Base-by-base conservation (phyloP, 2,329 filamentous ascomycete species). In the Colletotrichum chlorophyti region DNA sequence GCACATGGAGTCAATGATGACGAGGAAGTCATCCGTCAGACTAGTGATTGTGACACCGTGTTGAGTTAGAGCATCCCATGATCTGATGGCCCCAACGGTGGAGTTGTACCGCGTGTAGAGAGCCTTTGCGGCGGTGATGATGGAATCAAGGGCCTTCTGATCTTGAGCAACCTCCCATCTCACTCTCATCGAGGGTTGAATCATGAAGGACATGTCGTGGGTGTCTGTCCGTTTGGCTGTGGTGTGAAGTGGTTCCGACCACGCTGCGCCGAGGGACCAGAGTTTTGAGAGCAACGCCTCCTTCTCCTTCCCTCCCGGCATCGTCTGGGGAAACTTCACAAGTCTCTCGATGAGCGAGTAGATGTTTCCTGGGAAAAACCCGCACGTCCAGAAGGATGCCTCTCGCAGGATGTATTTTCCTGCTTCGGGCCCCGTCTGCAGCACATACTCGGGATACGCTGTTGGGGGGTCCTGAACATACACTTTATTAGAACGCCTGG, bases 151-250 rank as follows among this genome's bases (percentile, higher is more conserved):
- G 23, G 76, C 77, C 19, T 69, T 53, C 3, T 60, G 42, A 37
- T 79, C 74, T 0, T 72, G 70, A 0, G 74, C 71, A 6, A 82
- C 67, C 32, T 82, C 77, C 77, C 79, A 83, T 4, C 78, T 72
- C 12, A 76, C 75, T 32, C 77, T 77, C 48, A 81, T 69, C 1
- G 77, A 76, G 0, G 80, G 80, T 19, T 79, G 74, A 4, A 83
- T 77, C 63, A 84, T 83, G 61, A 84, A 84, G 0, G 77, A 79
- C 69, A 84, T 75, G 45, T 84, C 81, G 52, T 84, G 82, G 0
- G 81, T 84, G 51, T 83, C 79, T 4, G 72, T 81, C 5, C 77
- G 74, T 59, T 60, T 65, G 15, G 71, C 69, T 61, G 71, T 69
- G 27, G 53, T 19, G 61, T 74, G 73, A 0, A 79, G 63, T 0